These are phyloP conservation scores for Aurinia saxatilis DNA, from an alignment of 345 rosid genomes.

Conservation along the genomic window DNA sequence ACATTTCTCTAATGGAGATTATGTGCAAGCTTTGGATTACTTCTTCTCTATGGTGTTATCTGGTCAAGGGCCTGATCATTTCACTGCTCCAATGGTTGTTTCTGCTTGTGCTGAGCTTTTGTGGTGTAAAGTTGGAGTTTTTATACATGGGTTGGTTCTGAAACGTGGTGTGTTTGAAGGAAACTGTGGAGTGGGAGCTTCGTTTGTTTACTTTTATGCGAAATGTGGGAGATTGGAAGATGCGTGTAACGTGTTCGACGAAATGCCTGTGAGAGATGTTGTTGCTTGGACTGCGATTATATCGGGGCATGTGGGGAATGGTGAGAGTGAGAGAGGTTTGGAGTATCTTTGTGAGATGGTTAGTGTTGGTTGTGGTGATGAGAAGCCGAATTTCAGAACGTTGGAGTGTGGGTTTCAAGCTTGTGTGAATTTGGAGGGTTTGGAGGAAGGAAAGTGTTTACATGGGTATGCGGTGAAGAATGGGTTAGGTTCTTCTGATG, in stretches of 20 bases:
- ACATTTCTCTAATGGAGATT: conserved; percentile 51
- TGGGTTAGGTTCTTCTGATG: conserved; percentile 37
- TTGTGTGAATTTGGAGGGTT: conserved; percentile 45
- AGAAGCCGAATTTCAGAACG: conserved; percentile 50
- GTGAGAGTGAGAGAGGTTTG: conserved; percentile 48
- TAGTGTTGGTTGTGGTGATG: conserved; percentile 28
- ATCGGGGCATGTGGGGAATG: conserved; percentile 56
- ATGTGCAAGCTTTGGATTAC: conserved; percentile 31
- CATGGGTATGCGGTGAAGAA: conserved; percentile 49
- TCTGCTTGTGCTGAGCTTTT: conserved; percentile 53
- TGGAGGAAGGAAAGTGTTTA: conserved; percentile 43
- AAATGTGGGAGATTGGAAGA: conserved; percentile 41
- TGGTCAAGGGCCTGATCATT: conserved; percentile 32
- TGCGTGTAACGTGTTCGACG: conserved; percentile 47
- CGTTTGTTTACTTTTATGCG: conserved; percentile 48
- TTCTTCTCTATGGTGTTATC: conserved; percentile 39
- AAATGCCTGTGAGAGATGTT: conserved; percentile 53
- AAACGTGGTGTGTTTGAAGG: conserved; percentile 41
- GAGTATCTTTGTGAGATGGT: conserved; percentile 46
- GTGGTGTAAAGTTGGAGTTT: conserved; percentile 33
- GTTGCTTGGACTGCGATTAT: conserved; percentile 65
- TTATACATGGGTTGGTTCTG: conserved; percentile 40
- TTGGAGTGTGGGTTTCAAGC: conserved; percentile 61
- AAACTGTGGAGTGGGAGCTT: conserved; percentile 46
- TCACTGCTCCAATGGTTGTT: conserved; percentile 60